These are phyloP conservation scores for Cercospora beticola DNA, from an alignment of 2,329 filamentous ascomycete genomes.

Conservation along the genomic window DNA sequence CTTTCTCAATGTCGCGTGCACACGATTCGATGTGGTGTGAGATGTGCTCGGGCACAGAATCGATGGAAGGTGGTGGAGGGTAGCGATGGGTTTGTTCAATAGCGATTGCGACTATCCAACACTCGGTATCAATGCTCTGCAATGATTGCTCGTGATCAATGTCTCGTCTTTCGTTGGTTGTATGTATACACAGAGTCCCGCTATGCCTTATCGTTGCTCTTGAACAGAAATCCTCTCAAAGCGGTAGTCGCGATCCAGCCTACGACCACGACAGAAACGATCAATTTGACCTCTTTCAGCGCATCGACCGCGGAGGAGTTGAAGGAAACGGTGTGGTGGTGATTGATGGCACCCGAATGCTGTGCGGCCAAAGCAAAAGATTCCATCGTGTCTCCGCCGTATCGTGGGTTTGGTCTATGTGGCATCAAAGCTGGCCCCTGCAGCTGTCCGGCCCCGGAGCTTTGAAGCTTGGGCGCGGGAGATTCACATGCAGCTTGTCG, in stretches of 20 bases:
- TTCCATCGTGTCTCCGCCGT: constrained; percentile 32
- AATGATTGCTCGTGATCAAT: background rate
- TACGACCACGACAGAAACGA: constrained; percentile 50
- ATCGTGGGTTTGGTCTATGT: constrained; percentile 4
- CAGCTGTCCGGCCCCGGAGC: constrained; percentile 1
- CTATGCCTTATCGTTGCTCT: constrained; percentile 17
- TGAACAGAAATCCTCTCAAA: constrained; percentile 26
- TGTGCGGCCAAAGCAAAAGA: constrained; percentile 35
- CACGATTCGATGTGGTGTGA: background rate
- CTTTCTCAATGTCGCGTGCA: background rate
- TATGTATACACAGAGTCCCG: background rate
- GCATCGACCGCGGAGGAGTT: constrained; percentile 51
- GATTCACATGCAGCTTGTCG: background rate
- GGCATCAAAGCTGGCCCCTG: constrained; percentile 9
- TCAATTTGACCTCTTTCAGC: constrained; percentile 53
- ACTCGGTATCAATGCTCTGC: background rate
- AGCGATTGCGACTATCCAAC: background rate
- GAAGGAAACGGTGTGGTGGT: constrained; percentile 54
- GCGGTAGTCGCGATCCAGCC: constrained; percentile 36
- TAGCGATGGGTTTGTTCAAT: background rate
- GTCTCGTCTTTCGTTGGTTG: background rate
- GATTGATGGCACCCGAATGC: constrained; percentile 39
- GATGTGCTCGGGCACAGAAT: background rate
- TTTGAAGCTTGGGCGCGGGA: constrained; percentile 7
- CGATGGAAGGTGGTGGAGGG: background rate